These are phyloP conservation scores for Pestalotiopsis sp. DNA, from an alignment of 2,329 filamentous ascomycete species.

Conservation along the genomic window DNA sequence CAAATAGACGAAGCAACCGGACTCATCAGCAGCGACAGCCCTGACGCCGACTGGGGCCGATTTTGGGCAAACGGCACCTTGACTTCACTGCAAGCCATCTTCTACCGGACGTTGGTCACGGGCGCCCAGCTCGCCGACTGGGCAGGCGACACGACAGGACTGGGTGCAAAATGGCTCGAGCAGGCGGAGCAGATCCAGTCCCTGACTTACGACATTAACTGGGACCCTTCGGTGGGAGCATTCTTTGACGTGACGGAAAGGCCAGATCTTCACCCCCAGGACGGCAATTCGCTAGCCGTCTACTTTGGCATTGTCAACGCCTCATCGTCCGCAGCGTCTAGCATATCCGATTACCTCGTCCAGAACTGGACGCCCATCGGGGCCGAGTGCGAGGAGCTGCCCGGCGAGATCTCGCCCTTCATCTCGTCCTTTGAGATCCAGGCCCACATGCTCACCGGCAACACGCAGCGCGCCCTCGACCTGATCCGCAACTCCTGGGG, in stretches of 20 bases:
- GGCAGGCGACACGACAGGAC: slow-evolving; percentile 39
- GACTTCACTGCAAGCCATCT: slow-evolving; percentile 27
- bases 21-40: slow-evolving; percentile 23
- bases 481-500: slow-evolving; percentile 61
- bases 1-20: slow-evolving; percentile 22
- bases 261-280: slow-evolving; percentile 58
- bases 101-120: slow-evolving; percentile 56
- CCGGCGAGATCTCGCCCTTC: slow-evolving; percentile 59
- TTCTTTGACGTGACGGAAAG: slow-evolving; percentile 43
- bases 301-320: slow-evolving; percentile 46
- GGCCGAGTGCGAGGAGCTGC: slow-evolving; percentile 56
- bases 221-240: slow-evolving; percentile 47
- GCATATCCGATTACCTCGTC: slow-evolving; percentile 45
- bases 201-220: slow-evolving; percentile 49
- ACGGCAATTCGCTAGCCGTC: slow-evolving; percentile 59
- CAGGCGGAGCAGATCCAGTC: slow-evolving; percentile 41
- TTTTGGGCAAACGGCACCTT: slow-evolving; percentile 22
- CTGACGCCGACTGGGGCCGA: slow-evolving; percentile 29
- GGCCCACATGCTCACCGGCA: slow-evolving; percentile 51
- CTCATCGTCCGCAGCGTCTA: slow-evolving; percentile 31
- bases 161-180: slow-evolving; percentile 41
- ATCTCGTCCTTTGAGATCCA: slow-evolving; percentile 61
- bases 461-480: slow-evolving; percentile 52
- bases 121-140: slow-evolving; percentile 52
- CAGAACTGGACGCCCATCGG: slow-evolving; percentile 59